Base-by-base conservation (phyloP, 2,329 filamentous ascomycete species). In the Mycosphaerella sp. region DNA sequence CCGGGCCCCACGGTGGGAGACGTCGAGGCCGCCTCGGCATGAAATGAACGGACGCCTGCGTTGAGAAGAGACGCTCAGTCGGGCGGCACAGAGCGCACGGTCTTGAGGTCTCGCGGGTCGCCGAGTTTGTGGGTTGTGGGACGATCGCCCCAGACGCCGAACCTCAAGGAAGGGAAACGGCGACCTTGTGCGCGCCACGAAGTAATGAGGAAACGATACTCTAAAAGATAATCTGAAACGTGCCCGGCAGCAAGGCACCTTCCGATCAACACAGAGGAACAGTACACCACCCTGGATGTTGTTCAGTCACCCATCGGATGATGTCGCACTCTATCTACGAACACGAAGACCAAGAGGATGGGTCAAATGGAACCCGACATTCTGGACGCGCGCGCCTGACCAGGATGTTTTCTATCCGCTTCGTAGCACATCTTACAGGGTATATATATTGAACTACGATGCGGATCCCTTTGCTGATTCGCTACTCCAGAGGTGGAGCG, bases 1-100 rank as follows among this genome's bases (percentile, higher is more conserved):
- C 28, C 34, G 45, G 45, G 17, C 35, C 28, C 32, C 34, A 39
- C 16, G 41, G 34, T 16, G 48, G 39, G 34, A 32, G 41, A 25
- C 32, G 32, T 16, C 37, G 41, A 44, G 41, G 41, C 9, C 41
- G 48, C 21, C 18, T 32, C 28, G 41, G 37, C 28, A 18, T 27
- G 37, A 49, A 41, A 42, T 49, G 39, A 49, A 44, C 34, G 48
- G 41, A 13, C 18, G 25, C 45, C 6, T 37, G 34, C 45, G 16
- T 41, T 34, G 17, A 13, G 41, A 30, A 34, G 37, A 41, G 45
- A 41, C 37, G 41, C 28, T 27, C 27, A 21, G 18, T 37, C 44
- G 44, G 44, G 37, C 27, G 21, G 16, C 37, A 18, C 16, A 18
- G 16, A 18, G 16, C 37, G 17, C 14, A 25, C 16, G 21, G 6